Evolutionary conservation across 2,329 filamentous ascomycete species (phyloP), one percentile per base, ranked within the genome.

Genomic region (Xenoacremonium recifei): DNA sequence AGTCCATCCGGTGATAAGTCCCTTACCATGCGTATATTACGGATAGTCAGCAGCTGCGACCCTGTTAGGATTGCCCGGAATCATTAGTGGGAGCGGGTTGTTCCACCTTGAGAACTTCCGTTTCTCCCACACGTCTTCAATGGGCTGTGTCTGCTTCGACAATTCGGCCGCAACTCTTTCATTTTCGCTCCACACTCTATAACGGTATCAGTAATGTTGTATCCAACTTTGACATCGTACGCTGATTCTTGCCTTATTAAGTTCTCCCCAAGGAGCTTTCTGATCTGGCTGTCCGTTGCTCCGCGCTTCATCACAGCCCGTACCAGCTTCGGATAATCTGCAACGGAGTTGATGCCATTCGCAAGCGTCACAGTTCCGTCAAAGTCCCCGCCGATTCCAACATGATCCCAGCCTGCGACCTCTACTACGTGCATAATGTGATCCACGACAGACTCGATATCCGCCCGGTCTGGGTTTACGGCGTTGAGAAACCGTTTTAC

Each of bases 391-490:
- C 48, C 48, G 18, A 50, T 42, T 19, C 48, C 48, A 11, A 64
- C 58, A 49, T 61, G 51, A 16, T 62, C 55, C 56, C 57, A 64
- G 7, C 61, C 61, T 10, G 33, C 37, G 5, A 48, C 36, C 12
- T 51, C 21, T 3, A 37, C 47, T 11, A 51, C 20, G 30, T 51
- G 47, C 21, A 42, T 31, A n/a, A 51, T 49, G 30, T 51, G 57
- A 37, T 64, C 61, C 16, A 61, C 53, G 2, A 65, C 58, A 30
- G 29, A 27, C 7, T 62, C 41, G 38, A 61, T 53, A 12, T 43
- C 55, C 16, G 51, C 54, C 17, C 47, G 44, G 36, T 58, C 53
- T 38, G 35, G 50, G 40, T 35, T 52, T 49, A 34, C 59, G n/a
- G 33, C 23, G 25, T 42, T 61, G 49, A 42, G 42, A 47, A 55